Base-by-base conservation (phyloP, 495 filamentous ascomycete species). In the Geoglossum glabrum region DNA sequence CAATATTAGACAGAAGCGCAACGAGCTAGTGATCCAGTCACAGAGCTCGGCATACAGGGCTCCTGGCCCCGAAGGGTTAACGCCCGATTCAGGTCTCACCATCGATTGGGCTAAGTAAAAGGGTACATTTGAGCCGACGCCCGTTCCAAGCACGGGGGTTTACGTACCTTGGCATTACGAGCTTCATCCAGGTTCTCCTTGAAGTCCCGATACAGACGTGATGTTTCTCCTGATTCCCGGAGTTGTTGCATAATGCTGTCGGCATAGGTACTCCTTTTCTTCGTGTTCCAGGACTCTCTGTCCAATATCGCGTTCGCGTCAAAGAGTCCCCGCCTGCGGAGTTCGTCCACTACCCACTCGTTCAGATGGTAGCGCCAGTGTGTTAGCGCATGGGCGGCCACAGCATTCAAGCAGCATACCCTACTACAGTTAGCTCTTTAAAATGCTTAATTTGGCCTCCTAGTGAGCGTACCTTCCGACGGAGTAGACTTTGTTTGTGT, bases 301-400 rank as follows among this genome's bases (percentile, higher is more conserved):
- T 76, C 66, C 3, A 82, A 64, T 25, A 85, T 70, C 55, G 79
- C 74, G 2, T 74, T 65, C 7, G 76, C 68, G 0, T 66, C 65
- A 33, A 76, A 66, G 58, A 80, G 73, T 11, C 83, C 82, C 52
- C 77, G 69, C 13, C 63, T 62, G 5, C 69, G 64, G 4, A 92
- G 76, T 55, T 77, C 77, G 17, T 78, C 71, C 15, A 83, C 71
- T 3, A 88, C 81, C 74, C 74, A 83, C 60, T 84, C 73, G 60
- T 85, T 83, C 45, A 90, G 79, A 31, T 79, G 77, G 62, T 76
- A 77, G 45, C 83, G 82, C 86, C 86, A 92, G 67, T 92, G 86
- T 0, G 75, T 73, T 1, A 90, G 72, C 0, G 72, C 74, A 62
- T 90, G 86, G 0, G 83, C 83, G 17, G 79, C 79, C 57, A 75